Conservation (phyloP, 225 moss, liverwort and hornwort genomes). For the Bryum argenteum region DNA sequence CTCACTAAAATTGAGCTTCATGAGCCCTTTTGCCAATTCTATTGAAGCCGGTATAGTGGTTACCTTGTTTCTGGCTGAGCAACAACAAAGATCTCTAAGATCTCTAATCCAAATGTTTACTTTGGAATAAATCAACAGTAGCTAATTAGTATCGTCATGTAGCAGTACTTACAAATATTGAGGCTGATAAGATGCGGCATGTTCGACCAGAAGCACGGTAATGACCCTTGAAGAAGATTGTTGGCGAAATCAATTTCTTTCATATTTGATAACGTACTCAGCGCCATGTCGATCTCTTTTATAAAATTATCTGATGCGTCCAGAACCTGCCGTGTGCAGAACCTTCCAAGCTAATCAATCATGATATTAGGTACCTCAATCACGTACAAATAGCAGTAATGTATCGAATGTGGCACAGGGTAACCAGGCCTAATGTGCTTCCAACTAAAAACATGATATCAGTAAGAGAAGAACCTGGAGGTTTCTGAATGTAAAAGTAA, state of each 20-base stretch:
- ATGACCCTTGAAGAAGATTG: conserved; percentile 50
- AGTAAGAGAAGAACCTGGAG: conserved; percentile 49
- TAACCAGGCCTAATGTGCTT: neutral
- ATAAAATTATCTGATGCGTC: conserved; percentile 65
- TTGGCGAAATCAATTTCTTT: conserved; percentile 64
- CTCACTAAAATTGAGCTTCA: conserved; percentile 62
- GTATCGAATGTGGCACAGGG: neutral
- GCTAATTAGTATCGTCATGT: neutral
- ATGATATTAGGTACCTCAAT: neutral
- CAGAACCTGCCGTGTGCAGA: conserved; percentile 43
- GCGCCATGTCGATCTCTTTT: conserved; percentile 54
- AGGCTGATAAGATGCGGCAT: conserved; percentile 63
- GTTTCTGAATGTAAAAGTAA: conserved; percentile 62
- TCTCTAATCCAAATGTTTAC: neutral
- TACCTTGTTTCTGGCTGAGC: conserved; percentile 56
- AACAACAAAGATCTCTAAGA: conserved; percentile 14
- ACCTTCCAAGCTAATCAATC: conserved; percentile 4
- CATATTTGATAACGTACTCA: conserved; percentile 48
- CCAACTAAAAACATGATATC: neutral
- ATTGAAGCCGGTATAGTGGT: conserved; percentile 49
- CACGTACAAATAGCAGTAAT: too few species aligned
- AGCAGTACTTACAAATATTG: conserved; percentile 53
- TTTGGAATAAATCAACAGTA: conserved; percentile 5
- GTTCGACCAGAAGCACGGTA: conserved; percentile 66
- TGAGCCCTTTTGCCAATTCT: conserved; percentile 55